Evolutionary conservation across 2,329 filamentous ascomycete species (phyloP), one percentile per base, ranked within the genome.

Genomic region (Furcasterigmium sp.): DNA sequence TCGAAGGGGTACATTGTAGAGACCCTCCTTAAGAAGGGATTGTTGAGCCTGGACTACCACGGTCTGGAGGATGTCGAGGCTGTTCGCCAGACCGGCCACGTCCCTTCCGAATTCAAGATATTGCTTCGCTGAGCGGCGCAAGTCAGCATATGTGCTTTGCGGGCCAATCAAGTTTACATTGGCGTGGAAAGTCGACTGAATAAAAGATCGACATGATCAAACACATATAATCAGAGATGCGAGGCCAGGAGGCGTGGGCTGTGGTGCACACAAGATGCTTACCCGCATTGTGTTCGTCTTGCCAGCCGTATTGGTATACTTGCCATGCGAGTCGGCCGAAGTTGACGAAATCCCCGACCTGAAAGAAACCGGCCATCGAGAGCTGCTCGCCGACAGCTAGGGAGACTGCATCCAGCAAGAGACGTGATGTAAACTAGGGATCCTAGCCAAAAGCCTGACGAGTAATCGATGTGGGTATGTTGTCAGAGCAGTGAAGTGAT

Each of bases 31-130:
- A 20, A 49, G 51, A 7, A 62, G 54, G 5, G 57, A 56, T 21
- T 52, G 30, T 18, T 54, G 52, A 20, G 61, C 61, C 28, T 50
- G 48, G 30, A 37, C 37, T 26, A 64, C 51, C 15, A 64, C 60
- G 10, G 44, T 47, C 18, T 42, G 49, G n/a, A 64, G 56, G 8
- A 58, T 51, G 14, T 61, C 51, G 39, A 64, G 59, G 41, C 53
- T 62, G 29, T 56, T 43, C 3, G 53, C 59, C 5, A 64, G 55
- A 23, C 52, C 51, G 35, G 43, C 49, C 2, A 64, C 53, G 41
- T 64, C 61, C 26, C 46, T 46, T 19, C 58, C 56, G 39, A 64
- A 64, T 23, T 61, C 61, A 13, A 36, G 30, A 45, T 64, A 64
- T 43, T 64, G 56, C 13, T 41, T 54, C 28, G 53, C 59, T 63